Evolutionary conservation across 108 stramenopile genomes (phyloP), one percentile per base, ranked within the genome.

Genomic region (Epipyxis sp.): DNA sequence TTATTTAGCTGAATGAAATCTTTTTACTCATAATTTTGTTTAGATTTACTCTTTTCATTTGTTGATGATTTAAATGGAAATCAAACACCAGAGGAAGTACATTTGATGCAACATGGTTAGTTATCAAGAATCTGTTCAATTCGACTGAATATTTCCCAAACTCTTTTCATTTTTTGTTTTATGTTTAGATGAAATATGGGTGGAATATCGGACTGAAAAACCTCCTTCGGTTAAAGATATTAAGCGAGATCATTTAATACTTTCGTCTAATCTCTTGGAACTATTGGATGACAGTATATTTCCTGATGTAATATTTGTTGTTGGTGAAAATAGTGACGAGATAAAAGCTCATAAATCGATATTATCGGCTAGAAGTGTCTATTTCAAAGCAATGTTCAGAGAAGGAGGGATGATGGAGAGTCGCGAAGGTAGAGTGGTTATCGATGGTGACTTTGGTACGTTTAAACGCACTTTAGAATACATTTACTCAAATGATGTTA

Each of bases 361-460:
- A 69, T 87, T 98, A 59, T 93, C 94, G 6, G 97, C 95, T 20
- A 87, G 97, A 50, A 92, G 92, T 34, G 97, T 96, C 39, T 98
- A 98, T 83, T 98, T 98, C 91, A 93, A 95, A 76, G 93, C 93
- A 39, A 91, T 94, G 59, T 95, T 98, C 85, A 90, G 94, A 27
- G 94, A 92, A 78, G 85, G 81, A 43, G 76, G 82, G 27, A 83
- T 85, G 85, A 44, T 59, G 81, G 87, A 58, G 76, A 83, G 86
- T 42, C 90, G 92, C 81, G 84, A 91, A 1, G 79, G 81, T 50
- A 91, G 89, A 79, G 89, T 90, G 58, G 78, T 87, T 42, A 91
- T 96, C 40, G 79, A 86, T 6, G 94, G 77, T 88, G 92, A 30
- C 25, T 68, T 78, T 91, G 90, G 86, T 44, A 92, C 92, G 37